Evolutionary conservation across 345 rosid genomes (phyloP), one percentile per base, ranked within the genome.

Genomic region (Carallia brachiata): DNA sequence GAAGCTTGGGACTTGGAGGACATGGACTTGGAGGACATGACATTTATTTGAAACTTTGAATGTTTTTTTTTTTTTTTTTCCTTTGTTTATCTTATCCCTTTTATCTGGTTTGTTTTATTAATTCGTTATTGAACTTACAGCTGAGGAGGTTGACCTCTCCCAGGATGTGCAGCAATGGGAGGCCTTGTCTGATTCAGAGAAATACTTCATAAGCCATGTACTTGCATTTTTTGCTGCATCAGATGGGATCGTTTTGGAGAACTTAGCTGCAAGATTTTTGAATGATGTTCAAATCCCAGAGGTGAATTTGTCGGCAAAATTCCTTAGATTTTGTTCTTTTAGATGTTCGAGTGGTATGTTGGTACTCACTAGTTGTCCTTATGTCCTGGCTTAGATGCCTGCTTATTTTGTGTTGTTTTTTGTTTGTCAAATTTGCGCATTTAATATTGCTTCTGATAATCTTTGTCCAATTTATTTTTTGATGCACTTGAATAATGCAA

Each of bases 101-200:
- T 37, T 6, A 7, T 37, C 6, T 37, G 6, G 6, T 40, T 57
- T n/a, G 44, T 63, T 37, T 52, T 7, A 31, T 10, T 37, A 52
- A 67, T 17, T 68, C 47, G 37, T 63, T 63, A 39, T 27, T 54
- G 39, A n/a, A 2, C 59, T 70, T 53, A 48, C 96, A 93, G 97
- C 97, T 47, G 98, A 91, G 80, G 97, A 93, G 78, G 97, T 89
- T 70, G 97, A 93, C 83, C 94, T 93, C 27, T 89, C 97, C 31
- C 86, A 75, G 61, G 98, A 93, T 83, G 64, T 85, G 71, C 90
- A 75, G 76, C 97, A 93, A 1, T 93, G 98, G 98, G 88, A 81
- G 65, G 64, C 71, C 6, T 68, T 88, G 39, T 75, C 91, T 17
- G 78, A 74, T 39, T 83, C 91, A 0, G 98, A 89, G 79, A 91